Evolutionary conservation across 495 filamentous ascomycete genomes (phyloP).

Genomic region (Penicillium robsamsonii): DNA sequence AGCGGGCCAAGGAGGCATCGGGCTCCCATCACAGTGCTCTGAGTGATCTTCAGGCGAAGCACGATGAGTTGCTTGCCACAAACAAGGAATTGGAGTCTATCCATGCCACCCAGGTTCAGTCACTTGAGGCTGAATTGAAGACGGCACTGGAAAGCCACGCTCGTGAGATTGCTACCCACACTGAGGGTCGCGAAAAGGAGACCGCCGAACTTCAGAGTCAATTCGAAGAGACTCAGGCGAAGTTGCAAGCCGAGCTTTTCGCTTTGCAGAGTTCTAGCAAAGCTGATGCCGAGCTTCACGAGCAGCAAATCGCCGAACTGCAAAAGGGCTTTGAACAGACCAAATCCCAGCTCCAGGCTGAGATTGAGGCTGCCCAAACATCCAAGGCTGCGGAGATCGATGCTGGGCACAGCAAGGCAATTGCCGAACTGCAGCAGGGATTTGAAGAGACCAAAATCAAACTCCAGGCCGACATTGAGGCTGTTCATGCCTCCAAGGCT

Average conservation of each 20-base stretch:
- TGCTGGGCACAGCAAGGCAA: constrained; percentile 13
- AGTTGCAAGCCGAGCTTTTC: constrained; percentile 32
- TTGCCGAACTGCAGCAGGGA: constrained; percentile 37
- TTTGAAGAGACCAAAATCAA: constrained; percentile 35
- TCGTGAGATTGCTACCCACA: constrained; percentile 33
- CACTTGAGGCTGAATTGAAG: constrained; percentile 40
- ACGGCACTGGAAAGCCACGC: constrained; percentile 32
- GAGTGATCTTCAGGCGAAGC: constrained; percentile 38
- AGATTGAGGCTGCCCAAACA: constrained; percentile 30
- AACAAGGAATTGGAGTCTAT: constrained; percentile 36
- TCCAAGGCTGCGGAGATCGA: constrained; percentile 30
- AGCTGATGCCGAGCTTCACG: constrained; percentile 31
- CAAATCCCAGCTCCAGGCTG: constrained; percentile 34
- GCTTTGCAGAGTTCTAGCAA: constrained; percentile 23
- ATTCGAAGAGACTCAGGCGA: constrained; percentile 30
- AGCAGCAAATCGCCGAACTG: constrained; percentile 13
- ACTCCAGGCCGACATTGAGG: constrained; percentile 37
- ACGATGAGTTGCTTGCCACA: constrained; percentile 37
- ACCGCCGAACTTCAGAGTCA: constrained; percentile 37
- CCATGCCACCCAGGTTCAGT: constrained; percentile 33
- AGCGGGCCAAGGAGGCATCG: constrained; percentile 30
- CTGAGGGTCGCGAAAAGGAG: constrained; percentile 33
- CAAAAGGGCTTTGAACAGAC: constrained; percentile 20
- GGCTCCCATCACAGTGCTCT: constrained; percentile 34
- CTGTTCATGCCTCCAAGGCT: constrained; percentile 30